A percentile compares a stretch with the other conserved stretches of the same genome.
phyloP scores from a whole-genome alignment of 441 rosid species.

The Gossypium schwendimanii region DNA sequence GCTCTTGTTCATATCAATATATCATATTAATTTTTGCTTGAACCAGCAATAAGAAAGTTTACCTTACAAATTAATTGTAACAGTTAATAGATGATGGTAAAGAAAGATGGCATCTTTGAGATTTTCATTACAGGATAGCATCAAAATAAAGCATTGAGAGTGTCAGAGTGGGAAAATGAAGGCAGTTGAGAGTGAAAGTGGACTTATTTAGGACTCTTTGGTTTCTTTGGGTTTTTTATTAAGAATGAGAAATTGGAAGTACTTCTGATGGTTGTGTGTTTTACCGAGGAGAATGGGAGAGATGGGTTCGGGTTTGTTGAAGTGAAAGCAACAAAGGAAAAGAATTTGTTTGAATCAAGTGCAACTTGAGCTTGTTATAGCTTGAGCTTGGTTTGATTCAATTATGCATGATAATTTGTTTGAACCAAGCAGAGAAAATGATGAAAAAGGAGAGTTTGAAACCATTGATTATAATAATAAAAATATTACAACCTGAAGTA shows the following conservation, averaged over 20 bases:
- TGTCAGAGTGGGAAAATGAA: slow-evolving; percentile 7
- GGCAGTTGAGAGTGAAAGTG: too few species aligned
- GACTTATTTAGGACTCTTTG: too few species aligned
- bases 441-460: background rate
- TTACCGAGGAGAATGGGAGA: too few species aligned
- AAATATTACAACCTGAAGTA: background rate
- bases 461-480: background rate
- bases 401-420: background rate
- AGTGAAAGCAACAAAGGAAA: background rate
- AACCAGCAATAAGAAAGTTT: slow-evolving; percentile 20
- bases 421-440: background rate
- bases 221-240: too few species aligned
- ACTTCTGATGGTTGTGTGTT: too few species aligned
- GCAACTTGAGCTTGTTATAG: too few species aligned
- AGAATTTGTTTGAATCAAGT: background rate
- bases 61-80: background rate
- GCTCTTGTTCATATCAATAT: slow-evolving; percentile 45
- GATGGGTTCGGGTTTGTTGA: background rate
- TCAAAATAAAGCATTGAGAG: slow-evolving; percentile 47
- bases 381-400: too few species aligned
- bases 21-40: slow-evolving; percentile 70
- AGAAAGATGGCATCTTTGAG: slow-evolving; percentile 45
- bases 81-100: slow-evolving; percentile 14
- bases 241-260: too few species aligned
- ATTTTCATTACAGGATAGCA: slow-evolving; percentile 40